These are phyloP conservation scores for Westerdykella aurantiaca DNA, from an alignment of 2,329 filamentous ascomycete species.

Conservation along the genomic window DNA sequence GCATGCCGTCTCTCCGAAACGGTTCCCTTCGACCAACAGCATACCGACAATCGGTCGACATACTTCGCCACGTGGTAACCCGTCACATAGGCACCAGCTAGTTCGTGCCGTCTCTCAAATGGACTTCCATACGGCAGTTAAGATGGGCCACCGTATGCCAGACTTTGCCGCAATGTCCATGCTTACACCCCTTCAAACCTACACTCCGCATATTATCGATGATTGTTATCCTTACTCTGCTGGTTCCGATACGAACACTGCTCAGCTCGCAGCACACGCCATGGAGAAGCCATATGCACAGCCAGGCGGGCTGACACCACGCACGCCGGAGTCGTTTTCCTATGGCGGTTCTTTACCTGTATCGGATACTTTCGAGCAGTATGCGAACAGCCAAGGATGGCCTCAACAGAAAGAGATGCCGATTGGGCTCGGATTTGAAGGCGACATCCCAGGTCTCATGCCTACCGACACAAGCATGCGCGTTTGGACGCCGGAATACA, in stretches of 20 bases:
- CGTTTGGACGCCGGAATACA: conserved; percentile 10
- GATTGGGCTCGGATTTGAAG: conserved; percentile 19
- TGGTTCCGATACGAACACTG: conserved; percentile 18
- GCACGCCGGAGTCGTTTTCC: conserved; percentile 25
- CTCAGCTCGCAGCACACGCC: conserved; percentile 12
- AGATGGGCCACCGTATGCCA: conserved; percentile 19
- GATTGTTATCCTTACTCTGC: conserved; percentile 21
- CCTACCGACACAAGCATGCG: conserved; percentile 10
- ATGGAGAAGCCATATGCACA: not conserved
- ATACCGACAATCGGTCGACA: conserved; percentile 15
- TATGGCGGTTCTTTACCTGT: conserved; percentile 20
- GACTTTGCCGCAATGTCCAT: conserved; percentile 19
- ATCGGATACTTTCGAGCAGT: conserved; percentile 15
- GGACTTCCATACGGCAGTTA: conserved; percentile 23
- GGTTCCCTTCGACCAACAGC: conserved; percentile 17
- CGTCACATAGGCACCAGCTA: conserved; percentile 13
- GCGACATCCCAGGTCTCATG: conserved; percentile 15
- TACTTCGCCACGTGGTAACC: conserved; percentile 19
- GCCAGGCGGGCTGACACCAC: conserved; percentile 23
- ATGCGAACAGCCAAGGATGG: conserved; percentile 20
- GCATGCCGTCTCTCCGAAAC: conserved; percentile 21
- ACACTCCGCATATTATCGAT: conserved; percentile 18
- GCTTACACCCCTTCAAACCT: conserved; percentile 25
- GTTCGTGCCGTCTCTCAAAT: conserved; percentile 24
- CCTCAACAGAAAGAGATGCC: conserved; percentile 17